Percentiles rank a stretch among this genome's conserved stretches.
Evolutionary conservation across 176 grass and related monocot species (phyloP).

Genomic region (Thinopyrum elongatum): DNA sequence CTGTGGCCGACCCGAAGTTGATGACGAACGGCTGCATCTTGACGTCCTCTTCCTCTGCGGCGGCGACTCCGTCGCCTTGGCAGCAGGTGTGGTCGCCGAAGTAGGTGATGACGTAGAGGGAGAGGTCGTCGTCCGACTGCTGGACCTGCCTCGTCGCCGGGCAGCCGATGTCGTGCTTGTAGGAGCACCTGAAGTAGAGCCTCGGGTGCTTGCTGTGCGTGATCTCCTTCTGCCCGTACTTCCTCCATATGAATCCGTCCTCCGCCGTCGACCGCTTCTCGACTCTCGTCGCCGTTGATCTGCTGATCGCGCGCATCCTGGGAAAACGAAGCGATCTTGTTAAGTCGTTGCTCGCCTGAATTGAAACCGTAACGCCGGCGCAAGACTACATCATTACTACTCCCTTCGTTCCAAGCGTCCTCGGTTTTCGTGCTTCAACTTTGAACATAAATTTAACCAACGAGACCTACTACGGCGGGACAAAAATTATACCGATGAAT

Average conservation of each 20-base stretch:
- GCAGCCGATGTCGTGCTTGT: constrained; percentile 46
- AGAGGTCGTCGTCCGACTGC: constrained; percentile 35
- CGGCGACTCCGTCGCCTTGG: neutral
- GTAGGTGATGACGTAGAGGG: constrained; percentile 49
- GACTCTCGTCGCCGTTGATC: neutral
- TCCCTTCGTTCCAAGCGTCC: too few species aligned
- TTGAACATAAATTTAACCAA: too few species aligned
- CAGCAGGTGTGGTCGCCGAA: constrained; percentile 53
- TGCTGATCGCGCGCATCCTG: neutral
- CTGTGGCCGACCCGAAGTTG: constrained; percentile 28
- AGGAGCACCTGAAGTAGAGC: constrained; percentile 54
- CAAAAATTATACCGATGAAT: too few species aligned
- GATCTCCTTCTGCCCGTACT: constrained; percentile 67
- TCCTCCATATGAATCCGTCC: constrained; percentile 50
- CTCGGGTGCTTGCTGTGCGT: constrained; percentile 38
- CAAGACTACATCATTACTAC: neutral
- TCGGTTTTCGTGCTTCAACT: too few species aligned
- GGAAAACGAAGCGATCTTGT: neutral
- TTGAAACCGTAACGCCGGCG: too few species aligned
- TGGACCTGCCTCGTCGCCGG: constrained; percentile 53
- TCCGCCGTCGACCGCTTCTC: constrained; percentile 12
- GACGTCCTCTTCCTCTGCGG: neutral
- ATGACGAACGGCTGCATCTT: constrained; percentile 9
- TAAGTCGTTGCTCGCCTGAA: neutral
- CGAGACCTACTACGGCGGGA: too few species aligned